A percentile compares a stretch with the other conserved stretches of the same genome.
Conservation (phyloP, 1,139 yeast genomes). For the Sugiyamaella neomexicana region DNA sequence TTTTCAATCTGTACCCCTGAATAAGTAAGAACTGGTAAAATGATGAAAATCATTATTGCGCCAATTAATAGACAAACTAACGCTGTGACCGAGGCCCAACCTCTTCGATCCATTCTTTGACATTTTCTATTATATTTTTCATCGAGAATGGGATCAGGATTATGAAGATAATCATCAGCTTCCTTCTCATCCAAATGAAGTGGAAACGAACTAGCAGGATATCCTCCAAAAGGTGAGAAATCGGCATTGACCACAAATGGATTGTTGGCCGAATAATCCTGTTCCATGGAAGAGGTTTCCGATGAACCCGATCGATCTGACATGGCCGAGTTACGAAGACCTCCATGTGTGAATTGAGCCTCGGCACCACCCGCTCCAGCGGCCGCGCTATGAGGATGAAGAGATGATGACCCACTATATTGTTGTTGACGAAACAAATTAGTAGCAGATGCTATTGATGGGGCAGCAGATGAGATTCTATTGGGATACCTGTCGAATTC, state of each 20-base stretch:
- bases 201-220: slow-evolving; percentile 87
- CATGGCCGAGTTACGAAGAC: slow-evolving; percentile 30
- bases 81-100: slow-evolving; percentile 48
- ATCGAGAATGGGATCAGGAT: slow-evolving; percentile 89
- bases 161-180: slow-evolving; percentile 87
- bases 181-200: slow-evolving; percentile 84
- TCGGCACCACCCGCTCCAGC: background rate
- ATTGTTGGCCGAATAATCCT: slow-evolving; percentile 27
- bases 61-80: slow-evolving; percentile 57
- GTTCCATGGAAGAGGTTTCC: slow-evolving; percentile 29
- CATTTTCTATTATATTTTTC: slow-evolving; percentile 68
- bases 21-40: slow-evolving; percentile 73
- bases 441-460: slow-evolving; percentile 33
- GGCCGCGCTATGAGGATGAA: slow-evolving; percentile 12
- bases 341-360: slow-evolving; percentile 16
- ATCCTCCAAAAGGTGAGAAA: slow-evolving; percentile 87
- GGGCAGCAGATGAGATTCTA: slow-evolving; percentile 38
- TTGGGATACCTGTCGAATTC: slow-evolving; percentile 45
- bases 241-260: slow-evolving; percentile 43
- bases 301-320: slow-evolving; percentile 34
- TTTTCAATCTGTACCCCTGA: slow-evolving; percentile 54
- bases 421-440: slow-evolving; percentile 22
- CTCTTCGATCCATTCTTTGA: slow-evolving; percentile 51
- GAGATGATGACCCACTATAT: slow-evolving; percentile 19
- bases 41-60: slow-evolving; percentile 62